Percentiles rank a stretch among this genome's conserved stretches.
phyloP scores from a whole-genome alignment of 2,329 filamentous ascomycete species.

The Westerdykella aurantiaca region DNA sequence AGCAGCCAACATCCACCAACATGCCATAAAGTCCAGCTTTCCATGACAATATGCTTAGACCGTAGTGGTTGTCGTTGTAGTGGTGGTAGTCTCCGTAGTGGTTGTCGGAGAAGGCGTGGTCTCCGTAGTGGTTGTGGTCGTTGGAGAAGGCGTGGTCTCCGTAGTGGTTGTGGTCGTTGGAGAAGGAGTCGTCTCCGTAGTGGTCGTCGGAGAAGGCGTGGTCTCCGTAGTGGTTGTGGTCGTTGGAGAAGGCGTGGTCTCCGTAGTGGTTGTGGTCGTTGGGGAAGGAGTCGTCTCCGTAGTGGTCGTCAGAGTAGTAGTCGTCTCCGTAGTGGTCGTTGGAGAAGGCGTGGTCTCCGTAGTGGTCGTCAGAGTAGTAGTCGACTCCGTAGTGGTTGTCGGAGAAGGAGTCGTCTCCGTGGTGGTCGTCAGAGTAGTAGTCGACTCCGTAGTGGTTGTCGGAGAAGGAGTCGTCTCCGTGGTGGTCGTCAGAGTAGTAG shows the following conservation, averaged over 20 bases:
- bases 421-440: background rate
- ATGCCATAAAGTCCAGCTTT: too few relatives aligned
- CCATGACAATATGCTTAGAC: too few relatives aligned
- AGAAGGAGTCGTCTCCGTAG: background rate
- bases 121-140: background rate
- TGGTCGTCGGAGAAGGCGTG: background rate
- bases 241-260: background rate
- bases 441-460: background rate
- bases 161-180: background rate
- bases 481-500: background rate
- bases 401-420: background rate
- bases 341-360: background rate
- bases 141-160: background rate
- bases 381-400: background rate
- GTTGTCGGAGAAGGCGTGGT: background rate
- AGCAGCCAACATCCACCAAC: too few relatives aligned
- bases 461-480: background rate
- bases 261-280: background rate
- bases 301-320: background rate
- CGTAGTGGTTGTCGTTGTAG: background rate
- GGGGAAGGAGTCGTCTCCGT: background rate
- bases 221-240: background rate
- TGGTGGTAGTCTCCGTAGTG: background rate
- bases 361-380: background rate
- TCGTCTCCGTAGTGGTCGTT: background rate